A percentile compares a stretch with the other conserved stretches of the same genome.
phyloP scores from a whole-genome alignment of 2,329 filamentous ascomycete species.

The Metarhizium album region DNA sequence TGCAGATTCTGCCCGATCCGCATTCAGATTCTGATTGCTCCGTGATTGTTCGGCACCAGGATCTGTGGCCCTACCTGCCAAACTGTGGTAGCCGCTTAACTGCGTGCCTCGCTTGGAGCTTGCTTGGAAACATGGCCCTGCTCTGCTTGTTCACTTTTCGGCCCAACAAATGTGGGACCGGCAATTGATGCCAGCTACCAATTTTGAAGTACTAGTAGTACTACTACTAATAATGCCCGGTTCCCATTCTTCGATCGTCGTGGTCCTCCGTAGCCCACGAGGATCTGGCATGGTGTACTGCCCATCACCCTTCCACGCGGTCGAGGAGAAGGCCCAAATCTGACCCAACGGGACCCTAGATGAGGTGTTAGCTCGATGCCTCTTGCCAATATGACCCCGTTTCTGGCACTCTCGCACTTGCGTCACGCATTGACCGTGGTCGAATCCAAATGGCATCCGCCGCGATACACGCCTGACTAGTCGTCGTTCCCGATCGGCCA shows the following conservation, averaged over 20 bases:
- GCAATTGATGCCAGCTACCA: not conserved
- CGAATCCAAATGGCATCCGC: not conserved
- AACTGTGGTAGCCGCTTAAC: not conserved
- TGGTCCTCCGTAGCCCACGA: not conserved
- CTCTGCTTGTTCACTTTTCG: too few species aligned
- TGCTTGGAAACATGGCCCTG: too few species aligned
- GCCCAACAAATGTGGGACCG: not conserved
- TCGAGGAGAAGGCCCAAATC: not conserved
- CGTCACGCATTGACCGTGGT: not conserved
- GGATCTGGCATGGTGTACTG: not conserved
- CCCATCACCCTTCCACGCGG: not conserved
- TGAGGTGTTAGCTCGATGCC: not conserved
- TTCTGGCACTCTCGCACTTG: not conserved
- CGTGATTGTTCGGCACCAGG: too few species aligned
- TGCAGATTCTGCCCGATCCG: not conserved
- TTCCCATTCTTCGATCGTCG: not conserved
- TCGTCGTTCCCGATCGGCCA: not conserved
- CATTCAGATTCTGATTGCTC: too few species aligned
- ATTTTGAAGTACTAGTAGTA: not conserved
- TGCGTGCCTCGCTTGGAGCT: not conserved
- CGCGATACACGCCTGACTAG: not conserved
- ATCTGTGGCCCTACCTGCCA: too few species aligned
- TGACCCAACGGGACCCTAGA: not conserved
- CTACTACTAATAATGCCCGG: too few species aligned
- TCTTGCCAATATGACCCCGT: not conserved